Evolutionary conservation across 768 basidiomycete species (phyloP), one percentile per base, ranked within the genome.

Genomic region (Boletus pseudo-olivaceus): DNA sequence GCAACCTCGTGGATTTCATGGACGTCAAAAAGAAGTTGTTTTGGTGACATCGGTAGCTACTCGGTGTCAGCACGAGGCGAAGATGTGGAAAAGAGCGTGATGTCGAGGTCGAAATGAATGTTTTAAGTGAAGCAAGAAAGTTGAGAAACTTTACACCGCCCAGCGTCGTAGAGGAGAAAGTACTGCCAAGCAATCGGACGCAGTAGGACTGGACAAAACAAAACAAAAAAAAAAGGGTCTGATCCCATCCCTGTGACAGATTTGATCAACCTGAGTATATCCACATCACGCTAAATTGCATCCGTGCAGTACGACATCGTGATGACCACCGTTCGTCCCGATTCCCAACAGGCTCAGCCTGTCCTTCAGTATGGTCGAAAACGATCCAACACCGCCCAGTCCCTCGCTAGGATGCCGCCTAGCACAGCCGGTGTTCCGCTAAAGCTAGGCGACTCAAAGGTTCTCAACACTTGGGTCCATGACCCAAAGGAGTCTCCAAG

Each of bases 351-450:
- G n/a, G n/a, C 58, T 29, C 61, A 61, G 19, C 75, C 78, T 12
- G 66, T 77, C 11, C 76, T 61, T 39, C 70, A 78, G 53, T 80
- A 75, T 60, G 75, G 79, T 53, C 80, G 87, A 39, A 80, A 84
- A 57, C 80, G 88, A 44, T 89, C 89, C 34, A 89, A 88, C 66
- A 90, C 89, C 1, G 78, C 81, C 0, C 87, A 87, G 51, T 90
- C 88, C 4, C 73, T 81, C 54, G 76, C 82, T 55, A 78, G 82
- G 55, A 72, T 77, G 33, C 68, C 75, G 6, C 75, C 76, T 5
- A 52, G 19, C 58, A 57, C 55, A 4, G 32, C 54, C 14, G 23
- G 39, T 7, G 40, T 69, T 17, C 81, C 83, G 0, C 72, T 90
- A 15, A 78, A 78, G 63, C 62, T 81, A 20, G 88, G 88, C 14